Evolutionary conservation across 208 protist genomes (phyloP).

Genomic region (Trypanosoma lewisi): DNA sequence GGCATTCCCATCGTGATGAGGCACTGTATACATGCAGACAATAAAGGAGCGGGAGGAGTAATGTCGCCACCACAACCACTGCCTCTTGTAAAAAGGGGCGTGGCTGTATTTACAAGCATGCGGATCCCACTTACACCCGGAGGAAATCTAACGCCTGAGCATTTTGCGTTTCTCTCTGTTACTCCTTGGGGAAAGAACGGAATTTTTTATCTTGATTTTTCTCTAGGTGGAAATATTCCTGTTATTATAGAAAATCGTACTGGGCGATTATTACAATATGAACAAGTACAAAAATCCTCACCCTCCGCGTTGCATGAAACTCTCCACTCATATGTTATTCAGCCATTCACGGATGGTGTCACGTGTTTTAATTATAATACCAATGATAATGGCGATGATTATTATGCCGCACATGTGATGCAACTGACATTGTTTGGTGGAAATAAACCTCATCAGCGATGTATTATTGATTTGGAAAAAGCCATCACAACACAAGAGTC

Average conservation of each 20-base stretch:
- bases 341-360: constrained; percentile 28
- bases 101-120: constrained; percentile 17
- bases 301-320: not conserved
- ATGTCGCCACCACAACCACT: not conserved
- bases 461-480: constrained; percentile 27
- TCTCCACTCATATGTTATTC: constrained; percentile 18
- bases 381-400: constrained; percentile 4
- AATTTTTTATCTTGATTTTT: constrained; percentile 23
- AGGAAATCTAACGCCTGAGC: constrained; percentile 8
- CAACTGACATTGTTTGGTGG: constrained; percentile 18
- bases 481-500: constrained; percentile 17
- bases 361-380: no score
- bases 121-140: constrained; percentile 9
- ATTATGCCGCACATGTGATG: constrained; percentile 10
- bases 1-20: constrained; percentile 37
- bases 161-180: constrained; percentile 39
- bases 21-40: constrained; percentile 19
- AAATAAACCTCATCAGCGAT: not conserved
- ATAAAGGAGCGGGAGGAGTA: not conserved
- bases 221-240: constrained; percentile 19
- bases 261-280: constrained; percentile 29
- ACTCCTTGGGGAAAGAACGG: constrained; percentile 18
- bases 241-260: constrained; percentile 57
- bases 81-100: not conserved
- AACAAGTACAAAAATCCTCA: constrained; percentile 21